Conservation (phyloP, 2,329 filamentous ascomycete genomes). For the Didymella pomorum region DNA sequence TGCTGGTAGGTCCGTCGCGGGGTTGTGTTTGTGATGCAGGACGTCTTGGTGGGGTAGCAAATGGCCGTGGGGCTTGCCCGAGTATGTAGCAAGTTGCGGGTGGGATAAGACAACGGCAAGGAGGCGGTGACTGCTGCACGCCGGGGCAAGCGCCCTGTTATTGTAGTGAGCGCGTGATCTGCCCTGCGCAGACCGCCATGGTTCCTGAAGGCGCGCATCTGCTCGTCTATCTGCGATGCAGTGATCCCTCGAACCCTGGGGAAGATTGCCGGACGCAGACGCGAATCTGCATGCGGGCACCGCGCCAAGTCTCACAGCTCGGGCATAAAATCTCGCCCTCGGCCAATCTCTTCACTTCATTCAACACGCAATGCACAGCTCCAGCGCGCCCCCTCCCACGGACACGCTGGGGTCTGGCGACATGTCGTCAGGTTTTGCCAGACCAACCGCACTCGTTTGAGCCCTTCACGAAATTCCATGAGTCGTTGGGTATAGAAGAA, state of each 20-base stretch:
- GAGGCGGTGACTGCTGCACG: slow-evolving; percentile 29
- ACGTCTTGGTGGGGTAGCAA: slow-evolving; percentile 39
- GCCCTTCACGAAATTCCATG: slow-evolving; percentile 44
- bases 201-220: slow-evolving; percentile 49
- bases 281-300: slow-evolving; percentile 19
- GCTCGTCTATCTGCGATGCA: slow-evolving; percentile 28
- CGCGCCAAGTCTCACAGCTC: slow-evolving; percentile 23
- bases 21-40: slow-evolving; percentile 32
- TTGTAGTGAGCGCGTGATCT: slow-evolving; percentile 26
- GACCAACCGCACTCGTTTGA: slow-evolving; percentile 50
- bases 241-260: slow-evolving; percentile 18
- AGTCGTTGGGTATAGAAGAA: slow-evolving; percentile 46
- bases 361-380: slow-evolving; percentile 45
- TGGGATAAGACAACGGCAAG: slow-evolving; percentile 26
- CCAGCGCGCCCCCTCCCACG: slow-evolving; percentile 41
- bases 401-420: slow-evolving; percentile 47
- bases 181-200: slow-evolving; percentile 39
- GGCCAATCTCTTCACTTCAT: slow-evolving; percentile 24
- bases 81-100: slow-evolving; percentile 37
- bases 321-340: slow-evolving; percentile 19
- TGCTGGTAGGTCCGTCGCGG: slow-evolving; percentile 34
- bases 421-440: slow-evolving; percentile 45
- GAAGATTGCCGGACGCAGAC: slow-evolving; percentile 19
- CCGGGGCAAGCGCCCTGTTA: slow-evolving; percentile 17
- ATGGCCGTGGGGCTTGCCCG: slow-evolving; percentile 34